Percentiles rank a stretch among this genome's conserved stretches.
Conservation (phyloP, 1,284 basidiomycete genomes). For the Fomitopsis schrenkii region DNA sequence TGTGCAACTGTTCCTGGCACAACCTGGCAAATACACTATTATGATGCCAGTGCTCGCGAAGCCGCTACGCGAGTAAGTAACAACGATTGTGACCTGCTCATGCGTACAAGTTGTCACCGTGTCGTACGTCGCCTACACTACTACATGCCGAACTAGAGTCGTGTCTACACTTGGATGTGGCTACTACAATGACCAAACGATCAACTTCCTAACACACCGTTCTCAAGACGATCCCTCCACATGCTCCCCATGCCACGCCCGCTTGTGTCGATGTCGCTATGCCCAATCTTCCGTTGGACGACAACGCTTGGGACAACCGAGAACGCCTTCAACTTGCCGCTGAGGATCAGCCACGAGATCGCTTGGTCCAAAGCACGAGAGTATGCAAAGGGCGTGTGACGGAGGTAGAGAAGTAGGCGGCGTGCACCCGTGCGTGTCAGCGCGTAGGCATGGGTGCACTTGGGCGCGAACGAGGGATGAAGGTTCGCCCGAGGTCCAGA, state of each 20-base stretch:
- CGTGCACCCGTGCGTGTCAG: slow-evolving; percentile 52
- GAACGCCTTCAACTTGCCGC: slow-evolving; percentile 48
- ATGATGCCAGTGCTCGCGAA: too few species aligned
- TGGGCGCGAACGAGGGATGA: slow-evolving; percentile 55
- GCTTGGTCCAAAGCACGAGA: slow-evolving; percentile 77
- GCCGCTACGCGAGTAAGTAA: too few species aligned
- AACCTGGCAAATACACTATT: too few species aligned
- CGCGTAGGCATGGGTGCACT: slow-evolving; percentile 69
- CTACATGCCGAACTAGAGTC: too few species aligned
- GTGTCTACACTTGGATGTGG: too few species aligned
- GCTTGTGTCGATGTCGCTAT: slow-evolving; percentile 46
- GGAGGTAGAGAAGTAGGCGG: slow-evolving; percentile 49
- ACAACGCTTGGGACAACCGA: slow-evolving; percentile 63
- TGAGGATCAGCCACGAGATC: slow-evolving; percentile 62
- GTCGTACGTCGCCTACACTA: too few species aligned
- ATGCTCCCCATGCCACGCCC: slow-evolving; percentile 44
- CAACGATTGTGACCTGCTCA: too few species aligned
- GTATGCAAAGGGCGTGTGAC: slow-evolving; percentile 64
- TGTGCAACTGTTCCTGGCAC: too few species aligned
- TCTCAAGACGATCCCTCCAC: slow-evolving; percentile 48
- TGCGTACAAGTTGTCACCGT: too few species aligned
- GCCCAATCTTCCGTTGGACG: slow-evolving; percentile 51
- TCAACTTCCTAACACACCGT: slow-evolving; percentile 41
- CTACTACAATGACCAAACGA: too few species aligned
- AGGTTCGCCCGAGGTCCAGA: slow-evolving; percentile 16